These are phyloP conservation scores for Coemansia sp. DNA, from an alignment of 192 early-diverging fungal species.

Conservation along the genomic window DNA sequence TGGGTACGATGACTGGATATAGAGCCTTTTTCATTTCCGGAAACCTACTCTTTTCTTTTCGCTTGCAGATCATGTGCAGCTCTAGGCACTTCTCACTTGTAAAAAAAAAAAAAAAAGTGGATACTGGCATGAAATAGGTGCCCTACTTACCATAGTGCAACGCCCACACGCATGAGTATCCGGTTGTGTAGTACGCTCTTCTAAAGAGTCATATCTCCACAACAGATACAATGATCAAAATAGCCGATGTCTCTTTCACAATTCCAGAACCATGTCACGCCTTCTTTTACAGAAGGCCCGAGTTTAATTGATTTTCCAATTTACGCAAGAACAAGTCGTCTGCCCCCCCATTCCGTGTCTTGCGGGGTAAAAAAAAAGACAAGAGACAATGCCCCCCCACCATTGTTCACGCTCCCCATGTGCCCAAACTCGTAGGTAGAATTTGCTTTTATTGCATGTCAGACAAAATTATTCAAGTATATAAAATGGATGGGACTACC, in stretches of 20 bases:
- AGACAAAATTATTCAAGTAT: background rate
- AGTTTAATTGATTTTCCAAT: background rate
- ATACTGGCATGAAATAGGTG: background rate
- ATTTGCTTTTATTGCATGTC: background rate
- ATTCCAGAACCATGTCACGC: background rate
- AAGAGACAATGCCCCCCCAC: too few species aligned
- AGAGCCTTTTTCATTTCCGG: background rate
- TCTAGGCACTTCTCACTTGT: background rate
- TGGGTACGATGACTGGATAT: constrained; percentile 5
- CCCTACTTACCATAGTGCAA: background rate
- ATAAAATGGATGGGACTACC: background rate
- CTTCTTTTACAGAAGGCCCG: background rate
- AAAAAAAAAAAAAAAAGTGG: background rate
- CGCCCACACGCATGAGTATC: background rate
- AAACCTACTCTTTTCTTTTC: background rate
- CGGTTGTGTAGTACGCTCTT: background rate
- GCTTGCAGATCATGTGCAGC: background rate
- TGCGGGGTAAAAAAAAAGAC: too few species aligned
- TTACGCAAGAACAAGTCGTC: constrained; percentile 6
- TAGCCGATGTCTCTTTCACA: background rate
- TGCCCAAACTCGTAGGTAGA: background rate
- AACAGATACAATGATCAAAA: background rate
- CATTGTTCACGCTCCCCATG: constrained; percentile 1
- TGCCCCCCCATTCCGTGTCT: background rate
- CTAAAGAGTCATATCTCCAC: constrained; percentile 3